Conservation (phyloP, 192 early-diverging fungal species). For the Diversispora epigaea region DNA sequence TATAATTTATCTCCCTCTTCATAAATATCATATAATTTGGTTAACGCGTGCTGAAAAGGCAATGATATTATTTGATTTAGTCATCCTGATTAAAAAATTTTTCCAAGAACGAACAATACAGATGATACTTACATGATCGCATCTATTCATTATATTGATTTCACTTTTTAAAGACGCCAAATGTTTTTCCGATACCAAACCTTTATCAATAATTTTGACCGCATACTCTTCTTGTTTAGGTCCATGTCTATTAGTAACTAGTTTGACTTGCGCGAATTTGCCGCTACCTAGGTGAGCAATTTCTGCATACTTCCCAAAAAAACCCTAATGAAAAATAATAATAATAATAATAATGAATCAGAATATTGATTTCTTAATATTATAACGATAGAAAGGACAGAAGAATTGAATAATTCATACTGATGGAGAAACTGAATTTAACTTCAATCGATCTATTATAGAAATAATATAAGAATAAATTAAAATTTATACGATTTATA, state of each 20-base stretch:
- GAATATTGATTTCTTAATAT: too few relatives aligned
- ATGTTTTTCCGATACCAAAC: neutral
- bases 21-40: neutral
- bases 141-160: neutral
- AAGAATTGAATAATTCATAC: too few relatives aligned
- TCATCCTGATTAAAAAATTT: neutral
- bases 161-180: neutral
- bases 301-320: too few relatives aligned
- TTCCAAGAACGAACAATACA: neutral
- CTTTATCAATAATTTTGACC: conserved; percentile 12
- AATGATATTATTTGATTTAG: neutral
- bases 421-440: too few relatives aligned
- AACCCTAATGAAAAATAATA: too few relatives aligned
- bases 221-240: neutral
- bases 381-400: too few relatives aligned
- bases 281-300: conserved; percentile 5
- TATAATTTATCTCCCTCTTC: neutral
- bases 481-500: too few relatives aligned
- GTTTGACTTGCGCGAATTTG: conserved; percentile 5
- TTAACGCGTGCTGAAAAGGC: neutral
- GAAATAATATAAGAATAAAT: too few relatives aligned
- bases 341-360: too few relatives aligned
- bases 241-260: neutral
- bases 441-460: too few relatives aligned
- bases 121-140: neutral